phyloP scores from a whole-genome alignment of 2,329 filamentous ascomycete genomes.

The Fusarium irregulare region DNA sequence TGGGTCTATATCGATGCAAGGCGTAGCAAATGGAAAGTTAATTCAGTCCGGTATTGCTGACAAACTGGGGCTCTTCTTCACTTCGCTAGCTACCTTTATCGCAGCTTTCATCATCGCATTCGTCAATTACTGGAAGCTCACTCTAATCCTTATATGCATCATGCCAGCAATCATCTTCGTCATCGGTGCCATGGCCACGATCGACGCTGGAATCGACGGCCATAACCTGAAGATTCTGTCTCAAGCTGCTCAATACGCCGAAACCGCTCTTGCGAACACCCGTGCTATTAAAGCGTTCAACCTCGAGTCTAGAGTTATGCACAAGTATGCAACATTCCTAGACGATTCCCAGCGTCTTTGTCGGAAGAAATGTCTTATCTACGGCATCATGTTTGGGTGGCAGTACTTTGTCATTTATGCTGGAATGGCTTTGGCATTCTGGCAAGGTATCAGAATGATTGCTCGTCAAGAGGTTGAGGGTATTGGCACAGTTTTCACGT shows the following conservation, averaged over 20 bases:
- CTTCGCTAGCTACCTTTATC: background rate
- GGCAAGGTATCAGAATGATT: conserved; percentile 55
- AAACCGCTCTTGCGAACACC: background rate
- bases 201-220: background rate
- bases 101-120: background rate
- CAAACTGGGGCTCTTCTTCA: background rate
- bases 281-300: background rate
- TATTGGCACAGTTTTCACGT: conserved; percentile 42
- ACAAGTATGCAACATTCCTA: background rate
- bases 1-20: background rate
- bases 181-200: background rate
- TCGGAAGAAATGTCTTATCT: background rate
- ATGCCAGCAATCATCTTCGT: background rate
- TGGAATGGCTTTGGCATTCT: conserved; percentile 55
- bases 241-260: background rate
- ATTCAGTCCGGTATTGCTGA: background rate
- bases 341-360: background rate
- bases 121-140: background rate
- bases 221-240: background rate
- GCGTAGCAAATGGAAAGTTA: background rate
- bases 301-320: background rate
- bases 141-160: background rate
- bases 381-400: conserved; percentile 1
- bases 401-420: conserved; percentile 49
- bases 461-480: conserved; percentile 49